Evolutionary conservation across 345 rosid species (phyloP).

Genomic region (Eucalyptus melliodora): DNA sequence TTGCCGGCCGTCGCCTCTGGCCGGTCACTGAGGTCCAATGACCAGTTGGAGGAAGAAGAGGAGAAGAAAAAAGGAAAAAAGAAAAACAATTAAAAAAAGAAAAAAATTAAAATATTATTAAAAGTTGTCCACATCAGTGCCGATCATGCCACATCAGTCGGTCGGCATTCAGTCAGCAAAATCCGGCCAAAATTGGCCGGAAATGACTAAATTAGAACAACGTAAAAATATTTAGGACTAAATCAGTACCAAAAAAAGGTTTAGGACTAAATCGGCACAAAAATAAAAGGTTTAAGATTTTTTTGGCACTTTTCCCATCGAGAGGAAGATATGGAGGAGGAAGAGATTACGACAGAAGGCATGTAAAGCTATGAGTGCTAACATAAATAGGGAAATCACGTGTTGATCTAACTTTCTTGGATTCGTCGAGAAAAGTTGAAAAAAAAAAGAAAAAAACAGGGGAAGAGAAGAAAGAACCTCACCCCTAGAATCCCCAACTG

Average conservation of each 20-base stretch:
- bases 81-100: no score
- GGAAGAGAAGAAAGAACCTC: neutral
- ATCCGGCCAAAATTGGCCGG: no score
- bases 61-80: no score
- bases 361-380: neutral
- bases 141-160: no score
- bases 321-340: neutral
- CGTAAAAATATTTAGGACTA: rapidly evolving
- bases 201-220: no score
- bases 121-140: rapidly evolving
- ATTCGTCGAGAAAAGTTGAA: neutral
- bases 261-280: no score
- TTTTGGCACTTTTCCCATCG: no score
- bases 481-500: neutral
- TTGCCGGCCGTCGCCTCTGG: rapidly evolving
- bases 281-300: rapidly evolving
- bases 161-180: no score
- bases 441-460: neutral
- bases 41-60: no score
- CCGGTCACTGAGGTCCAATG: rapidly evolving
- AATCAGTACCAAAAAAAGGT: rapidly evolving
- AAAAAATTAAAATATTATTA: no score
- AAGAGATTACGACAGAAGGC: neutral
- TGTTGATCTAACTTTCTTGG: no score
- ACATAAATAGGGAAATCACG: neutral